Base-by-base conservation (phyloP, 164 flowering plant species). In the Vitis cinerea region DNA sequence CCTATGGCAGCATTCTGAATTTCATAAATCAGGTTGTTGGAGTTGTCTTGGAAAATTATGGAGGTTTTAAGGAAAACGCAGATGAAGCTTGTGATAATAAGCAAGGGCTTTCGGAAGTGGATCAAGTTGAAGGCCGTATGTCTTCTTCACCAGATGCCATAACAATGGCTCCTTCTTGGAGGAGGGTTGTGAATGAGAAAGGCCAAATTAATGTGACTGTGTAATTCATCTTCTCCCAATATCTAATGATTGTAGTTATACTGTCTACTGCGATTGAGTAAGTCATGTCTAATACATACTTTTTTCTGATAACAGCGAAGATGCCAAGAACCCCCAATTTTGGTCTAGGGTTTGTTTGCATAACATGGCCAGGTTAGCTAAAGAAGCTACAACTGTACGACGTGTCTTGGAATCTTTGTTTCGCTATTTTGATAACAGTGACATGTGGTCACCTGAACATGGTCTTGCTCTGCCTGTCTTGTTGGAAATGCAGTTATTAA, bases 271-370 rank as follows among this genome's bases (percentile, higher is more conserved):
- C 7, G 0, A 37, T 37, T 37, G 7, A 3, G 44, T 37, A 37
- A 3, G 44, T 23, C 27, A 6, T 37, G 44, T 37, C 44, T 37
- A 37, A 37, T 37, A 6, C 0, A 3, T 37, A 37, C 44, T 37
- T 6, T 37, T 37, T 66, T 58, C 58, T 59, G 13, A 65, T 44
- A 53, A 64, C 72, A 79, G 82, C 55, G 78, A 63, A 31, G 79
- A 80, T 69, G 69, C 71, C 27, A 68, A 72, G 54, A 71, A 56
- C 53, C 83, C 83, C 61, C 48, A 29, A 65, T 77, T 80, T 68
- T 80, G 83, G 83, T 71, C 83, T 23, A 74, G 78, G 52, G 80
- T 77, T 47, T 80, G 80, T 70, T 68, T 80, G 68, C 65, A 64
- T 61, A 74, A 77, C 63, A 74, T 77, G 76, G 81, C 83, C n/a